Evolutionary conservation across 1,139 yeast species (phyloP).

Genomic region (Yamadazyma atlantica): DNA sequence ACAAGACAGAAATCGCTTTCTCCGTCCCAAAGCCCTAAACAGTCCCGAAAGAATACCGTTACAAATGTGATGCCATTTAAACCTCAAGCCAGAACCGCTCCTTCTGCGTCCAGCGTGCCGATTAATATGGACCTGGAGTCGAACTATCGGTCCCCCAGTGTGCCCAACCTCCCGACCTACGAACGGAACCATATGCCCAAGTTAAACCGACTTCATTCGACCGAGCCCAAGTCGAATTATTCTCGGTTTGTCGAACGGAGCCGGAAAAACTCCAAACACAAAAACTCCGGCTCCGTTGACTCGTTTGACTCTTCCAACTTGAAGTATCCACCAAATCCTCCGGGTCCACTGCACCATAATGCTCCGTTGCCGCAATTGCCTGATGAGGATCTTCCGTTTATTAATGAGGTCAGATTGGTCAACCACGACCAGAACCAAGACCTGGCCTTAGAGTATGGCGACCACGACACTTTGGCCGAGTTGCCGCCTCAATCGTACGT

Average conservation of each 20-base stretch:
- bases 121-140: background rate
- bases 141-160: conserved; percentile 15
- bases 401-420: conserved; percentile 35
- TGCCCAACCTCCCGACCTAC: conserved; percentile 15
- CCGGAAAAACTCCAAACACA: conserved; percentile 8
- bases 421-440: conserved; percentile 11
- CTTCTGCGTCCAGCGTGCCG: background rate
- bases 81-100: conserved; percentile 11
- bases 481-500: background rate
- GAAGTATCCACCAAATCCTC: conserved; percentile 5
- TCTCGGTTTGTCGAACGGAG: conserved; percentile 15
- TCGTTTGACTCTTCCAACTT: conserved; percentile 15
- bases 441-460: background rate
- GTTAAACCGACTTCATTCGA: conserved; percentile 12
- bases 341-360: background rate
- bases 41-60: conserved; percentile 19
- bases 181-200: conserved; percentile 10
- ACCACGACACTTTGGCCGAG: conserved; percentile 1
- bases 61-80: conserved; percentile 27
- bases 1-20: conserved; percentile 7
- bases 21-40: conserved; percentile 6
- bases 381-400: conserved; percentile 38
- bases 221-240: conserved; percentile 16
- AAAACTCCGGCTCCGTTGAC: conserved; percentile 11
- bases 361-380: conserved; percentile 17